Evolutionary conservation across 1,284 basidiomycete genomes (phyloP), one percentile per base, ranked within the genome.

Genomic region (Rhodofomes roseus): DNA sequence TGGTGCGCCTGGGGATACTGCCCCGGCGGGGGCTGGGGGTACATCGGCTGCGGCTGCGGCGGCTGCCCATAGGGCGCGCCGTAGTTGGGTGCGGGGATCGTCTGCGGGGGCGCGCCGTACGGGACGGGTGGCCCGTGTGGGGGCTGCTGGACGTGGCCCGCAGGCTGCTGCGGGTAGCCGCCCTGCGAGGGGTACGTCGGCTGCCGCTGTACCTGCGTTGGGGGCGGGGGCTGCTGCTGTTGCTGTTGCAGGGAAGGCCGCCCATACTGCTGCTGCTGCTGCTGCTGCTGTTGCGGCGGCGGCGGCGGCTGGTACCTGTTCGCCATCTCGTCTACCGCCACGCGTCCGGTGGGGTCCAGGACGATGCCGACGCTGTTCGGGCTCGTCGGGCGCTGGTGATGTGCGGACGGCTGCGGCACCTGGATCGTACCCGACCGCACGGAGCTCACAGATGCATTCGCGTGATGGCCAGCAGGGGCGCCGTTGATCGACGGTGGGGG

Each of bases 291-390:
- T 27, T 62, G 63, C 41, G 63, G 64, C 22, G 55, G 62, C 39
- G 64, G 65, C 25, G 59, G 62, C 8, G 76, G 75, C 56, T 77
- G 75, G 67, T 84, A 86, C 60, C 76, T 73, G 44, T 82, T 78
- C 11, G 92, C 91, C 86, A 95, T 89, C 53, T 85, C 82, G 74
- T 96, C 93, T 64, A 89, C 84, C 23, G 87, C 79, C 11, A 95
- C 92, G 16, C 86, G 83, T 8, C 93, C 93, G 57, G 76, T 83
- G 1, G 88, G 86, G 68, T 93, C 92, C 18, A 95, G 77, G 11
- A 84, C 80, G 63, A 96, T 95, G 1, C 93, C 93, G 31, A 92
- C 80, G 44, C 70, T 71, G 61, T 71, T 73, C 29, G 78, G 77
- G 56, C 72, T 78, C 11, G 73, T 67, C 7, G 75, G 70, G 20